Evolutionary conservation across 345 rosid genomes (phyloP).

Genomic region (Raphanus sativus): DNA sequence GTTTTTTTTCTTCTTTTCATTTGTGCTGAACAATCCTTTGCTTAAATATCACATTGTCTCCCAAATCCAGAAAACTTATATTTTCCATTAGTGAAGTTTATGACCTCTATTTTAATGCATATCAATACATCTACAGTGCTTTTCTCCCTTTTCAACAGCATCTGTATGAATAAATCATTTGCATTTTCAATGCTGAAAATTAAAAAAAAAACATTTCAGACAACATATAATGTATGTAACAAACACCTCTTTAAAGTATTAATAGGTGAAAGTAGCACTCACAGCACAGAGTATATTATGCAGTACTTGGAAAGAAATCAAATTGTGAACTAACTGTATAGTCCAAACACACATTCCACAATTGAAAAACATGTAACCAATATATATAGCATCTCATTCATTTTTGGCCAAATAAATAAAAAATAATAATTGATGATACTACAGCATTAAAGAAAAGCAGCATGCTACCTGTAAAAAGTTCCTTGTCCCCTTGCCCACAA

Average conservation of each 20-base stretch:
- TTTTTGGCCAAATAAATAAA: neutral
- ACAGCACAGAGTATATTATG: neutral
- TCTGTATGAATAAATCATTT: neutral
- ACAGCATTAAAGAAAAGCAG: slow-evolving; percentile 15
- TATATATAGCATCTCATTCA: neutral
- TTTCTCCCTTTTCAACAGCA: too few relatives aligned
- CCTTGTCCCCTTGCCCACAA: slow-evolving; percentile 35
- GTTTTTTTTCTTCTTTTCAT: neutral
- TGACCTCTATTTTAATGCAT: neutral
- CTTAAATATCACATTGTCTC: slow-evolving; percentile 11
- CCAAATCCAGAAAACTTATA: neutral
- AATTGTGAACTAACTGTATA: neutral
- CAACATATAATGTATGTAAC: neutral
- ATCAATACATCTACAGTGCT: too few relatives aligned
- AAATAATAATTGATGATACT: slow-evolving; percentile 2
- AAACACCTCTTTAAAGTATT: neutral
- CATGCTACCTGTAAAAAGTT: slow-evolving; percentile 36
- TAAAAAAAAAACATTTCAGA: neutral
- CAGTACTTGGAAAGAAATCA: neutral
- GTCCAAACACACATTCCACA: neutral
- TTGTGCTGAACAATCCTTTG: slow-evolving; percentile 26
- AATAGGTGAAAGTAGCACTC: neutral
- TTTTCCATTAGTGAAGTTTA: neutral
- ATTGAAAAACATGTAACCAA: neutral
- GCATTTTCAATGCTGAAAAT: neutral